Base-by-base conservation (phyloP, 108 stramenopile genomes). In the Skeletonema menzelii region DNA sequence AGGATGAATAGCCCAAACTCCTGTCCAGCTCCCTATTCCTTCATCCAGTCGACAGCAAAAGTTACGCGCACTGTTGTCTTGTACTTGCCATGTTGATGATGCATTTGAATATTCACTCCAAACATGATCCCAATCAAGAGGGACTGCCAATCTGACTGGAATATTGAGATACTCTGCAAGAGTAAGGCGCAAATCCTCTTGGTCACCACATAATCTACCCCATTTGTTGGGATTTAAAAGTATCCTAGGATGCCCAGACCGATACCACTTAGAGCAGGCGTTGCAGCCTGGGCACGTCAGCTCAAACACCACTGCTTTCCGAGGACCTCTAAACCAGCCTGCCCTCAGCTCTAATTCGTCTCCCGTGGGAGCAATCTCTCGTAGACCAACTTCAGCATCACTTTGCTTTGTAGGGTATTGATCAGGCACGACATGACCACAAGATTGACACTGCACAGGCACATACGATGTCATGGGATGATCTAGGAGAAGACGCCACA, bases 111-210 rank as follows among this genome's bases (percentile, higher is more conserved):
- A 84, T 38, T 84, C 83, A 59, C 71, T 84, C 83, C 83, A 84
- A 10, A 84, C 70, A 73, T 81, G 83, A 72, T 84, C 83, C 83
- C 83, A 84, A 63, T 84, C 83, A 24, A 84, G 37, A 8, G 83
- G 83, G 0, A 77, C 37, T 32, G 70, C 62, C 15, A 69, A 63
- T 31, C 83, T 79, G 20, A 81, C 56, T 15, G 74, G 47, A 56
- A 81, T 71, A 20, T 65, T 76, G 15, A 84, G 49, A 64, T 84
- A 84, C 7, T 61, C 70, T 15, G 83, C 83, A 26, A 84, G 62
- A 56, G 69, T 68, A 31, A 81, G 58, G 4, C 80, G 79, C 19
- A 84, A 63, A 64, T 81, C 80, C 63, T 84, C 83, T 59, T 81
- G 83, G 40, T 81, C 83, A 34, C 83, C 83, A 35, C 83, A 84